These are phyloP conservation scores for Laburnicola sp. DNA, from an alignment of 2,329 filamentous ascomycete species.

Conservation along the genomic window DNA sequence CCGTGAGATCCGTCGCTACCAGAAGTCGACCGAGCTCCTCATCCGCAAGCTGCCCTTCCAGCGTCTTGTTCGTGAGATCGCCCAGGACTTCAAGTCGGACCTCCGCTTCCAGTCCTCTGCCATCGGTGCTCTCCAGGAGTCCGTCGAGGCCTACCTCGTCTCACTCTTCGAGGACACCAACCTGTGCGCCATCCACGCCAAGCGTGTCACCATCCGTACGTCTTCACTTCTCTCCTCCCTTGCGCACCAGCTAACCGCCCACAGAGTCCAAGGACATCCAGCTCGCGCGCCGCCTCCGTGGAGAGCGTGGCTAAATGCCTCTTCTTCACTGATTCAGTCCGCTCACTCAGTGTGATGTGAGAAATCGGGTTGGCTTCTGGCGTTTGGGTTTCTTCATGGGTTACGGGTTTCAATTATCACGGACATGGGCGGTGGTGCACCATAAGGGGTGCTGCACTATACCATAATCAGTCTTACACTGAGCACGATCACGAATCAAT, in stretches of 20 bases:
- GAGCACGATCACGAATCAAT: constrained; percentile 41
- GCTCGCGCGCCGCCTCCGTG: constrained; percentile 90
- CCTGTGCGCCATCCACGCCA: constrained; percentile 97
- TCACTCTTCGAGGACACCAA: constrained; percentile 99
- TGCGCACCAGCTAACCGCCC: constrained; percentile 21
- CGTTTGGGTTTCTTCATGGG: constrained; percentile 43
- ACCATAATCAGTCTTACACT: constrained; percentile 45
- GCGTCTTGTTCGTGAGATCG: constrained; percentile 77
- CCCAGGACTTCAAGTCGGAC: constrained; percentile 64
- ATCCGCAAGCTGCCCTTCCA: constrained; percentile 80
- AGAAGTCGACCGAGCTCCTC: constrained; percentile 85
- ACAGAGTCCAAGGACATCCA: constrained; percentile 92
- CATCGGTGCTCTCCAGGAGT: constrained; percentile 92
- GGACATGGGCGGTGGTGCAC: constrained; percentile 43
- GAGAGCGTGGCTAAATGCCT: constrained; percentile 55
- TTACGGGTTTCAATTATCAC: constrained; percentile 39
- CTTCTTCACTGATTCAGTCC: constrained; percentile 28
- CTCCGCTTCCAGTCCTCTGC: constrained; percentile 97
- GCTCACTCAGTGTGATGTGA: constrained; percentile 29
- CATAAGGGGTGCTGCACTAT: constrained; percentile 45
- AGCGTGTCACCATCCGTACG: constrained; percentile 90
- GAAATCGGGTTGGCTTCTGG: constrained; percentile 35
- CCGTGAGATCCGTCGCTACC: constrained; percentile 88
- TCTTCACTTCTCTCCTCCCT: constrained; percentile 9
- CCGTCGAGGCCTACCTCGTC: constrained; percentile 97